A percentile compares a stretch with the other conserved stretches of the same genome.
Conservation (phyloP, 345 rosid genomes). For the Raphanus sativus region DNA sequence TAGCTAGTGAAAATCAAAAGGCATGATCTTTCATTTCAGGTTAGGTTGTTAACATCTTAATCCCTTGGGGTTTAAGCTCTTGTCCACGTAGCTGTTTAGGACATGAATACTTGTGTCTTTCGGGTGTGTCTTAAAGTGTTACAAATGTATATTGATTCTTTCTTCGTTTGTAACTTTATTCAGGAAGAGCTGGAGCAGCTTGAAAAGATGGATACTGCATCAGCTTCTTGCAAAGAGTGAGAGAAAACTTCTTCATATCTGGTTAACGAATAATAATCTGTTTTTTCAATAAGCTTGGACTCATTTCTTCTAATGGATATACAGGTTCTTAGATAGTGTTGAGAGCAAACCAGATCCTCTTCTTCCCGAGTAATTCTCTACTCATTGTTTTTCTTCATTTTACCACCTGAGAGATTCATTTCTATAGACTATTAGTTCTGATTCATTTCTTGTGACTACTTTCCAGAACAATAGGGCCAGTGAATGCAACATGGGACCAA, state of each 20-base stretch:
- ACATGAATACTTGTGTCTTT: background rate
- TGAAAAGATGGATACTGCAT: constrained; percentile 68
- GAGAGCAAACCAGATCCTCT: constrained; percentile 70
- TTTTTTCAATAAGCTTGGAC: background rate
- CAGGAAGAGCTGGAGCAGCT: constrained; percentile 87
- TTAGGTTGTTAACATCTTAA: background rate
- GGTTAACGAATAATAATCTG: background rate
- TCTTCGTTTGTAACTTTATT: background rate
- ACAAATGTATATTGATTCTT: background rate
- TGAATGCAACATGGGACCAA: constrained; percentile 74
- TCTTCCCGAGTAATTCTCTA: constrained; percentile 55
- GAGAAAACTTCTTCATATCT: background rate
- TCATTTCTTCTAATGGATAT: constrained; percentile 13
- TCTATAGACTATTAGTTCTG: background rate
- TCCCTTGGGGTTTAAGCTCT: background rate
- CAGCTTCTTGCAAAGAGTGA: constrained; percentile 78
- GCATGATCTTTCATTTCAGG: no score
- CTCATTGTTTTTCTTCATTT: background rate
- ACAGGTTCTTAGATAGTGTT: constrained; percentile 62
- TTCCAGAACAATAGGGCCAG: constrained; percentile 74
- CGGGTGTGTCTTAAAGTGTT: background rate
- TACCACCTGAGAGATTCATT: background rate
- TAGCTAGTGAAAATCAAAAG: no score
- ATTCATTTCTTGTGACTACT: constrained; percentile 5
- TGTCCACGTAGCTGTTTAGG: constrained; percentile 2